Evolutionary conservation across 1,284 basidiomycete species (phyloP), one percentile per base, ranked within the genome.

Genomic region (Ustilago cynodontis): DNA sequence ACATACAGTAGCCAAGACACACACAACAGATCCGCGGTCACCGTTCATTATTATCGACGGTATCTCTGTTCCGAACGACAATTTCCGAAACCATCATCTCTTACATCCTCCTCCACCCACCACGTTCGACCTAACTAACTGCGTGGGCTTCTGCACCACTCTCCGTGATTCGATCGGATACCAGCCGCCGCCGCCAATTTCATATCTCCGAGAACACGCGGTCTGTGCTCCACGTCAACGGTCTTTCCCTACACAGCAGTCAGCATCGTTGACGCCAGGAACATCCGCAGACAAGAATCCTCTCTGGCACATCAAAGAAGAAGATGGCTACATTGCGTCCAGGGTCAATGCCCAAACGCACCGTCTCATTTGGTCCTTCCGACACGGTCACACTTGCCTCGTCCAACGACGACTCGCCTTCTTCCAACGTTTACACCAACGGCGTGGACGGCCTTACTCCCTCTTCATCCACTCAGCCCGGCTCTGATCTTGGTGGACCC

Each of bases 331-430:
- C 59, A 20, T 56, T 73, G 20, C 66, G 75, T 49, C 75, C 75
- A 55, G 70, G 65, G 8, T 60, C 64, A 7, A 78, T 69, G 22
- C 61, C 78, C 35, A 76, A 77, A 53, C 69, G 78, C 39, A 68
- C 69, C 16, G 78, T 80, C 24, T 80, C 78, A 14, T 80, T 80
- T 47, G 78, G 76, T 10, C 78, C 78, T 6, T 69, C 78, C 2
- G 74, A 79, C 49, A 70, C 69, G 5, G 60, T 70, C 54, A 70
- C 73, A 13, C 51, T 70, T 2, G n/a, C 54, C 7, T 50, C 70
- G 22, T n/a, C 51, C 8, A 39, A 53, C 58, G 53, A 39, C 41
- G n/a, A 39, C 2, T 7, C 50, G n/a, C 22, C 57, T 33, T 35
- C 51, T 26, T 18, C 47, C 24, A 31, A 37, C 20, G 20, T 47